Evolutionary conservation across 2,329 filamentous ascomycete species (phyloP).

Genomic region (Colletotrichum abscissum): DNA sequence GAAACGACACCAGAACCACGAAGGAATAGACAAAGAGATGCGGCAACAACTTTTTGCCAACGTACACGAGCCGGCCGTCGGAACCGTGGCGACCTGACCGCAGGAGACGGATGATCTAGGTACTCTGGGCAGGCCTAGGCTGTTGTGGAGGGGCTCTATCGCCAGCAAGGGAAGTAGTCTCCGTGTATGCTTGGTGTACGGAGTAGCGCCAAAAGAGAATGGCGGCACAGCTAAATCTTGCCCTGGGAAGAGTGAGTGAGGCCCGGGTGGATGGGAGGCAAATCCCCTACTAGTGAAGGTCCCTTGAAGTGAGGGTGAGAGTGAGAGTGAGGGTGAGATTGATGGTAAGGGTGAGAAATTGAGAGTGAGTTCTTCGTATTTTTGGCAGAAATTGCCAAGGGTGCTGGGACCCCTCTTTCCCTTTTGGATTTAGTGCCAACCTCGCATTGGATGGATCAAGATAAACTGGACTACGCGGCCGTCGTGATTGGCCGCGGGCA

Average conservation of each 20-base stretch:
- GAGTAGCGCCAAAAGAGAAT: neutral
- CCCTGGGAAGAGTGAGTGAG: neutral
- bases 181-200: neutral
- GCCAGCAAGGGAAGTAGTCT: neutral
- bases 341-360: neutral
- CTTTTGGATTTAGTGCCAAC: neutral
- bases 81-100: conserved; percentile 10
- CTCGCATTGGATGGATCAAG: conserved; percentile 9
- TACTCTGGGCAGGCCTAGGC: conserved; percentile 18
- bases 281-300: too few relatives aligned
- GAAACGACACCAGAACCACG: neutral
- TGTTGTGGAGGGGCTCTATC: neutral
- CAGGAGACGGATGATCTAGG: conserved; percentile 24
- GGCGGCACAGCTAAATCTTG: neutral
- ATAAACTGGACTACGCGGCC: neutral
- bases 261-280: too few relatives aligned
- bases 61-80: neutral
- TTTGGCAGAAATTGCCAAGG: conserved; percentile 10
- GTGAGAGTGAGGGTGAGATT: neutral
- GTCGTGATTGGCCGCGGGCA: conserved; percentile 3
- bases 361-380: conserved; percentile 24
- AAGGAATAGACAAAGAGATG: neutral
- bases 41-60: conserved; percentile 1
- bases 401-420: conserved; percentile 5
- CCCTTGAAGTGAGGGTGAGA: neutral